Evolutionary conservation across 495 filamentous ascomycete species (phyloP).

Genomic region (Podospora tetraspora): DNA sequence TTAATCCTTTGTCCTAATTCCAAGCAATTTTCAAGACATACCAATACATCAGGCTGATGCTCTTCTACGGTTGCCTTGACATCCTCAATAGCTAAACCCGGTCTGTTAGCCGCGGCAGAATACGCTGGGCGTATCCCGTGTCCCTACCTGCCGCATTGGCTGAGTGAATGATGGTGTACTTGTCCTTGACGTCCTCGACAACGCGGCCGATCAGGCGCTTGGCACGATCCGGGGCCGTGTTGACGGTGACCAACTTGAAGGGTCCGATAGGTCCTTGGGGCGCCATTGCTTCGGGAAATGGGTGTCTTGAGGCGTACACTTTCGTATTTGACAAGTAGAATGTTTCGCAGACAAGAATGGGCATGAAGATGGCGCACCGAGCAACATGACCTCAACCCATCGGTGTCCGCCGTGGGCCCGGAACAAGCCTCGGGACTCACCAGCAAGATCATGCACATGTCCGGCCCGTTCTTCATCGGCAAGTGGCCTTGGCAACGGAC

Average conservation of each 20-base stretch:
- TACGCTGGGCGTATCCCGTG: not conserved
- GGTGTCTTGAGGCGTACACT: not conserved
- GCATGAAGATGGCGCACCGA: not conserved
- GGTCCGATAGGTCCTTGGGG: slow-evolving; percentile 49
- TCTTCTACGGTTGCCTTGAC: slow-evolving; percentile 22
- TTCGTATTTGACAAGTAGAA: not conserved
- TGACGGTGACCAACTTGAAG: slow-evolving; percentile 61
- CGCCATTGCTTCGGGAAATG: slow-evolving; percentile 3
- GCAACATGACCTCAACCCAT: not conserved
- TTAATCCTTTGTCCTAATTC: not conserved
- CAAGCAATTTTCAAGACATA: slow-evolving; percentile 27
- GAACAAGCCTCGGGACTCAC: not conserved
- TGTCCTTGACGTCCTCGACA: slow-evolving; percentile 53
- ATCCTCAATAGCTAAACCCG: slow-evolving; percentile 25
- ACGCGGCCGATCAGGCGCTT: slow-evolving; percentile 55
- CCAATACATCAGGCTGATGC: slow-evolving; percentile 23
- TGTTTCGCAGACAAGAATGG: not conserved
- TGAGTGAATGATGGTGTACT: slow-evolving; percentile 54
- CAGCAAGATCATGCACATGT: not conserved
- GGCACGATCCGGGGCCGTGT: slow-evolving; percentile 62
- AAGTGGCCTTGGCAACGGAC: slow-evolving; percentile 1
- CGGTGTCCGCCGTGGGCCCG: not conserved
- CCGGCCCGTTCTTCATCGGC: not conserved
- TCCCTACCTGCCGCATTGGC: slow-evolving; percentile 53
- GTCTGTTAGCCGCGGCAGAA: not conserved